phyloP scores from a whole-genome alignment of 2,329 filamentous ascomycete genomes.

The Didymella arachidicola region DNA sequence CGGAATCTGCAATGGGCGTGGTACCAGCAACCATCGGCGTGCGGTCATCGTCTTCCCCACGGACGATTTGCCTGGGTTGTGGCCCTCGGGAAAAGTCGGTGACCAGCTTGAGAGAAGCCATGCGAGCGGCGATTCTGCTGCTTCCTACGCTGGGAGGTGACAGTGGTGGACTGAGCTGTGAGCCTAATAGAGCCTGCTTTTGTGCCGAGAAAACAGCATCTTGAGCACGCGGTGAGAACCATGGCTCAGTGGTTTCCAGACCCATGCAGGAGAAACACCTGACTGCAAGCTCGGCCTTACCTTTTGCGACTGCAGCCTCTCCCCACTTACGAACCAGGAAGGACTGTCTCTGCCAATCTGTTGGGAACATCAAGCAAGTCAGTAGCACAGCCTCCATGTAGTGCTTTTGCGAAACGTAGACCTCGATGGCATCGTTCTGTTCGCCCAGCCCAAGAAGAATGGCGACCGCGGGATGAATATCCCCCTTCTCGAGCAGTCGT shows the following conservation, averaged over 20 bases:
- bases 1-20: conserved; percentile 80
- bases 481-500: conserved; percentile 84
- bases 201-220: conserved; percentile 65
- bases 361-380: conserved; percentile 80
- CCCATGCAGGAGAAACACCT: conserved; percentile 92
- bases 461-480: conserved; percentile 89
- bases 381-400: conserved; percentile 94
- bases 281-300: conserved; percentile 88
- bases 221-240: conserved; percentile 83
- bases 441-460: conserved; percentile 94
- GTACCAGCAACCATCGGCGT: conserved; percentile 83
- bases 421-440: conserved; percentile 91
- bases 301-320: conserved; percentile 85
- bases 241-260: conserved; percentile 82
- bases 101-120: conserved; percentile 86
- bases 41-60: conserved; percentile 63
- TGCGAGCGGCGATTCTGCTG: conserved; percentile 71
- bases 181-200: conserved; percentile 61
- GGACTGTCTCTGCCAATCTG: conserved; percentile 89
- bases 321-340: conserved; percentile 94
- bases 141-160: conserved; percentile 71
- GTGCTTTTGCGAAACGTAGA: conserved; percentile 89
- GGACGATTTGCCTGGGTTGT: conserved; percentile 68
- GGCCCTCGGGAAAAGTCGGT: conserved; percentile 74
- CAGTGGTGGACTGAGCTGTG: conserved; percentile 70